Evolutionary conservation across 108 stramenopile species (phyloP), one percentile per base, ranked within the genome.

Genomic region (Skeletonema menzelii): DNA sequence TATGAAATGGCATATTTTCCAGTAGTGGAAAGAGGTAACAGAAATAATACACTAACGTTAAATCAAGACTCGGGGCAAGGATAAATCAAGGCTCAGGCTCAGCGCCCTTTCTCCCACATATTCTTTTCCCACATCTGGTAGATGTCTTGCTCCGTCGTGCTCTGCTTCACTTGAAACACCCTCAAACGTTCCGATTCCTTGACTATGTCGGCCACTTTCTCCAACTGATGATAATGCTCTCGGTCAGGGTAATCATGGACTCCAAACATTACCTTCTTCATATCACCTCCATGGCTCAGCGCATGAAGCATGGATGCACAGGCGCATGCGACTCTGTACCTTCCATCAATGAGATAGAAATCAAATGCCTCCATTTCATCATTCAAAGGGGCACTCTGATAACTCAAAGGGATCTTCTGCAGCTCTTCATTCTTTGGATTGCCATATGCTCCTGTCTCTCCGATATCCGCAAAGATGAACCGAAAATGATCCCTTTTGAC

Each of bases 261-360:
- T 49, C 59, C 30, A 53, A 82, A 75, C 27, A 19, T 49, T n/a
- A 69, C 67, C 17, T 71, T 28, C 14, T 44, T 20, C 44, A 62
- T 59, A 38, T 77, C 70, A 3, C 35, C 75, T 5, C 74, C 77
- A 44, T 30, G 46, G 26, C 35, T 71, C 20, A 55, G 60, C 11
- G 82, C 85, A 49, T 85, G 85, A 42, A 85, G 56, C 55, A 85
- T 55, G 34, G 69, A 44, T 24, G 61, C 34, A 32, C 57, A 59
- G 12, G 70, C 56, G 42, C 82, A 84, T 5, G 80, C 83, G 13
- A 81, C 63, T 47, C 86, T 35, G 27, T 67, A 83, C 34, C 83
- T 64, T 27, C 86, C 86, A 74, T 86, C 86, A 15, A 86, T 83
- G 32, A 84, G 31, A 34, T 86, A 86, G 5, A 78, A 75, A 71